Base-by-base conservation (phyloP, 2,329 filamentous ascomycete species). In the Fonsecaea pedrosoi region DNA sequence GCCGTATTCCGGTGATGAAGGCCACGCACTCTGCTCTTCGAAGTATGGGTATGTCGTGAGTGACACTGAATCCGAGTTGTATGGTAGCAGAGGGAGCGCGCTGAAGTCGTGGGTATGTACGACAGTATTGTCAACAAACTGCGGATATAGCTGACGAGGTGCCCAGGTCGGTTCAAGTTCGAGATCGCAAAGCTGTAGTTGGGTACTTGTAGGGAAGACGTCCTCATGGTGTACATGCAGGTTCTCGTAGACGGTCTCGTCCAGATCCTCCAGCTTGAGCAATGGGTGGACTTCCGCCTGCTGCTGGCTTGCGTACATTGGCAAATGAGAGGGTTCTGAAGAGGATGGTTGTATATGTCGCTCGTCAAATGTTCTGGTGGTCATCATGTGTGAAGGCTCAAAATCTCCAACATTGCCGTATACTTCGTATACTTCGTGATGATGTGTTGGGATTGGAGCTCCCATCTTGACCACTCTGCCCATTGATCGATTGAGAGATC, bases 121-220 rank as follows among this genome's bases (percentile, higher is more conserved):
- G n/a, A 57, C 4, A 13, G 37, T 32, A 38, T 38, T 57, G 61
- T 42, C 60, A 34, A 48, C 50, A 48, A 48, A 34, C 30, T 64
- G 53, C 34, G 53, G 60, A 56, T 62, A 42, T 30, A 54, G 56
- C 55, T 62, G 66, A 25, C 58, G 61, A 8, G 42, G 25, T 15
- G 50, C 38, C 62, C 63, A 69, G 18, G 60, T 62, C 15, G 60
- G 55, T 4, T 48, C 60, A 32, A 69, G 13, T 42, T 66, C 60
- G 34, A 69, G 34, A 37, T 66, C 64, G 12, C 63, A 69, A 15
- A 69, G 56, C 13, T 66, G 67, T n/a, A 66, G 60, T 50, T 64
- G 60, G 7, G 63, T 56, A n/a, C 42, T 58, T 30, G 42, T 6
- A 7, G 35, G 50, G 50, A 58, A 53, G 42, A 48, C n/a, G 21